Conservation (phyloP, 2,329 filamentous ascomycete genomes). For the Acarospora socialis region DNA sequence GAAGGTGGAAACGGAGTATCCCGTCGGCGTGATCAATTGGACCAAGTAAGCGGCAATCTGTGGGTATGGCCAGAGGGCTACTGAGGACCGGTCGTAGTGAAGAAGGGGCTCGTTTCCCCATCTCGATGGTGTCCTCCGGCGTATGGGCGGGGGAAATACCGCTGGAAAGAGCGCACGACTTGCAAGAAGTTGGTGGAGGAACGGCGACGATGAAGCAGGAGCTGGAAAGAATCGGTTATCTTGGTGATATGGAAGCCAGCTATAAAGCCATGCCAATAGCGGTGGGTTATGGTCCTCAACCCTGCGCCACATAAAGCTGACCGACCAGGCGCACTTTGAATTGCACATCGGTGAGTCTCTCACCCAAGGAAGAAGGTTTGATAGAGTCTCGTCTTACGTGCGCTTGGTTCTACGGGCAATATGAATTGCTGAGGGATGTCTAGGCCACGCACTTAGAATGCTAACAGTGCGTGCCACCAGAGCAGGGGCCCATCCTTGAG, state of each 20-base stretch:
- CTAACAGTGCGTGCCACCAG: too few relatives aligned
- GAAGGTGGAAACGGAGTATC: slow-evolving; percentile 52
- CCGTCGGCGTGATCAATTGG: slow-evolving; percentile 65
- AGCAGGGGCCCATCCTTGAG: slow-evolving; percentile 67
- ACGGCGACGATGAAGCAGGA: slow-evolving; percentile 52
- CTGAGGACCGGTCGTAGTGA: slow-evolving; percentile 36
- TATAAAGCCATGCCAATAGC: slow-evolving; percentile 50
- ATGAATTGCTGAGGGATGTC: background rate
- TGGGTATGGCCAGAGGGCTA: slow-evolving; percentile 8
- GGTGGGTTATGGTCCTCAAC: background rate
- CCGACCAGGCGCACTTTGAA: slow-evolving; percentile 58
- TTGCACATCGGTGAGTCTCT: slow-evolving; percentile 45
- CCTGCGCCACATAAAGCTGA: background rate
- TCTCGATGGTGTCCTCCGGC: slow-evolving; percentile 51
- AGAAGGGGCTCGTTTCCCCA: slow-evolving; percentile 67
- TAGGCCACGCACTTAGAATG: background rate
- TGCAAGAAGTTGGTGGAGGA: slow-evolving; percentile 48
- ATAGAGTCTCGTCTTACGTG: background rate
- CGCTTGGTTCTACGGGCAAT: background rate
- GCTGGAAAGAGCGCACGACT: slow-evolving; percentile 44
- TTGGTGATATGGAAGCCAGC: slow-evolving; percentile 44
- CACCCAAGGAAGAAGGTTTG: background rate
- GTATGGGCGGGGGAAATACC: slow-evolving; percentile 61
- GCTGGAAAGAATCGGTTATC: slow-evolving; percentile 56
- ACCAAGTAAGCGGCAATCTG: slow-evolving; percentile 41